These are phyloP conservation scores for Solanum pimpinellifolium DNA, from an alignment of 257 asterid species.

Conservation along the genomic window DNA sequence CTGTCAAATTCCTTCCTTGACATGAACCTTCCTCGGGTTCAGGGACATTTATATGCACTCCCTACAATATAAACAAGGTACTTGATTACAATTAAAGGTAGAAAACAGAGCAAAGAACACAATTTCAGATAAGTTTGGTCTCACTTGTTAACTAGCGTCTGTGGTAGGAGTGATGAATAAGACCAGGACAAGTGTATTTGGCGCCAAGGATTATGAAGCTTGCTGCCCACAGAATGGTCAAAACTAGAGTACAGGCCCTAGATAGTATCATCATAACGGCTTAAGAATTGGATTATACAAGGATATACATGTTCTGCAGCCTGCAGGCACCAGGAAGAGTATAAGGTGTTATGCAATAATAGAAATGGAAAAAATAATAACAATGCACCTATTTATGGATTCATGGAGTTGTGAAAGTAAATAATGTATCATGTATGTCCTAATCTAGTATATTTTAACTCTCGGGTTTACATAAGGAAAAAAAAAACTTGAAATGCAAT, in stretches of 20 bases:
- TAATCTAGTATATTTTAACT: neutral
- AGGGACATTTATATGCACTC: neutral
- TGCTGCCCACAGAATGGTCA: neutral
- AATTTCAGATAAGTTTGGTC: neutral
- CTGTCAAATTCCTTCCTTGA: neutral
- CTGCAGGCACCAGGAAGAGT: slow-evolving; percentile 29
- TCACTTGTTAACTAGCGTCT: neutral
- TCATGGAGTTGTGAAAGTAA: neutral
- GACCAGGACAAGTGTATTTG: neutral
- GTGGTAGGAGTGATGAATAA: neutral
- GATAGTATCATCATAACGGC: slow-evolving; percentile 24
- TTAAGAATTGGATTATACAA: slow-evolving; percentile 55
- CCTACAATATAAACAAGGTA: neutral
- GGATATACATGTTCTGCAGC: slow-evolving; percentile 73
- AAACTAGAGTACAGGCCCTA: neutral
- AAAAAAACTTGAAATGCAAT: neutral
- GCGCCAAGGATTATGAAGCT: neutral
- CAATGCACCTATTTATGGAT: neutral
- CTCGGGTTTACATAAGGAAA: neutral
- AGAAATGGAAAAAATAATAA: neutral
- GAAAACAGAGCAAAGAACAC: neutral
- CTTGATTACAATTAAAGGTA: neutral
- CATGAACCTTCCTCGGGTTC: neutral
- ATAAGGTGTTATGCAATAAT: neutral
- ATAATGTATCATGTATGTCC: neutral